A percentile compares a stretch with the other conserved stretches of the same genome.
Conservation (phyloP, 1,284 basidiomycete species). For the Sphaerobolus stellatus region DNA sequence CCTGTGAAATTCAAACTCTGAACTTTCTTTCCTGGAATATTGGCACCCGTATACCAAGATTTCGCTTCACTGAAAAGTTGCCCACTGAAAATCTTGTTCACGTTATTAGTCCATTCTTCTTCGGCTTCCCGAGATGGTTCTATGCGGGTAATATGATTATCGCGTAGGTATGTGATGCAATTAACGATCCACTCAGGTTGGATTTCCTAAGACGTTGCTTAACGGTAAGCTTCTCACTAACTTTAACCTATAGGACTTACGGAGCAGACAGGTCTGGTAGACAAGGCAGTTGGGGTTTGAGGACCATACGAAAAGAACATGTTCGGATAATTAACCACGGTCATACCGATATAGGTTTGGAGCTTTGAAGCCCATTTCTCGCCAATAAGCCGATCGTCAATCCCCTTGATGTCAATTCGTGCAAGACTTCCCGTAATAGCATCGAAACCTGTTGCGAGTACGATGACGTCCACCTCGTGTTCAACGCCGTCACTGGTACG, state of each 20-base stretch:
- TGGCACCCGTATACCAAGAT: constrained; percentile 1
- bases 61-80: not conserved
- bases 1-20: not conserved
- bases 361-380: not conserved
- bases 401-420: not conserved
- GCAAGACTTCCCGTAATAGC: not conserved
- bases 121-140: not conserved
- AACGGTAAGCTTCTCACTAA: not conserved
- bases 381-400: not conserved
- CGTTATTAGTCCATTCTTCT: not conserved
- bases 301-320: not conserved
- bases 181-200: not conserved
- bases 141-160: not conserved
- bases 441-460: not conserved
- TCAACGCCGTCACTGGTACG: not conserved
- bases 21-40: not conserved
- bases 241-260: not conserved
- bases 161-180: not conserved
- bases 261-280: not conserved
- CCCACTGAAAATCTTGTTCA: not conserved
- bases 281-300: not conserved
- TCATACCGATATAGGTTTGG: not conserved
- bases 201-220: not conserved
- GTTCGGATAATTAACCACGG: not conserved
- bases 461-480: not conserved